Evolutionary conservation across 2,329 filamentous ascomycete genomes (phyloP).

Genomic region (Claviceps fusiformis): DNA sequence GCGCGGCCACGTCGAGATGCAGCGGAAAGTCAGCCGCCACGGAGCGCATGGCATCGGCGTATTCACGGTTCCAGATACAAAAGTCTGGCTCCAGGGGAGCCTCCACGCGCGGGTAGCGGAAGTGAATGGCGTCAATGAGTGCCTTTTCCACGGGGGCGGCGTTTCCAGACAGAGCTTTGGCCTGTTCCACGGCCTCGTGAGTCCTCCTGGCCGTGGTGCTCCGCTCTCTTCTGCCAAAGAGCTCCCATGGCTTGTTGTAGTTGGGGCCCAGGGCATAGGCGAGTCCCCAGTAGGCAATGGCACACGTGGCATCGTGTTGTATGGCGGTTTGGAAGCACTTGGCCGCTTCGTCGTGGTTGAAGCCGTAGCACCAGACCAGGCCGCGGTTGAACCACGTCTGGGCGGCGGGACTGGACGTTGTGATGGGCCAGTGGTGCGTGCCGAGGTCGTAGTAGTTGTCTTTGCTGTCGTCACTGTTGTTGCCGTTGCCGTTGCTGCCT

Average conservation of each 20-base stretch:
- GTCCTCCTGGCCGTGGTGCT: conserved; percentile 28
- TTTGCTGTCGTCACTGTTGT: conserved; percentile 17
- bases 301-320: conserved; percentile 36
- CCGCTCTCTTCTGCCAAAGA: conserved; percentile 51
- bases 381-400: conserved; percentile 60
- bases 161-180: conserved; percentile 9
- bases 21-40: conserved; percentile 24
- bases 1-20: conserved; percentile 24
- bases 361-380: conserved; percentile 60
- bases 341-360: conserved; percentile 62
- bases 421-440: conserved; percentile 39
- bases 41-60: conserved; percentile 25
- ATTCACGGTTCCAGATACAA: conserved; percentile 23
- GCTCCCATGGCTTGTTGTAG: conserved; percentile 63
- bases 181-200: conserved; percentile 16
- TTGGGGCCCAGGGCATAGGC: conserved; percentile 64
- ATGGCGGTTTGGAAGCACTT: conserved; percentile 51
- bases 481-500: not conserved
- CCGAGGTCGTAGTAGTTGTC: conserved; percentile 47
- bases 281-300: conserved; percentile 56
- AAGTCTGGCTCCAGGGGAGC: conserved; percentile 31
- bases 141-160: conserved; percentile 37
- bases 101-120: conserved; percentile 42
- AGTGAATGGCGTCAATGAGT: conserved; percentile 47
- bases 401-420: conserved; percentile 33